phyloP scores from a whole-genome alignment of 306 rosid genomes.

The Urtica urens region DNA sequence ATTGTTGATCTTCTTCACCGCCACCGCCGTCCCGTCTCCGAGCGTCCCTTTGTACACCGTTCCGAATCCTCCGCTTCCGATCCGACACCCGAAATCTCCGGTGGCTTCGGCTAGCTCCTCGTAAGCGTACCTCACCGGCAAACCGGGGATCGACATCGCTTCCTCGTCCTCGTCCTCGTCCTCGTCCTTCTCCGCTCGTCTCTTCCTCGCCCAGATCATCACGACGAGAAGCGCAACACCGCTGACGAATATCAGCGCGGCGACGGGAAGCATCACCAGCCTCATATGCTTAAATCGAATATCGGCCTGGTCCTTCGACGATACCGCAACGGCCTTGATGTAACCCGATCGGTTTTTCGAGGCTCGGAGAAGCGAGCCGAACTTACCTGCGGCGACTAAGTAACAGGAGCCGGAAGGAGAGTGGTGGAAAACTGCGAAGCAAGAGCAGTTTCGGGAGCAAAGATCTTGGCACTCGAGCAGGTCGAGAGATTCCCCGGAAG shows the following conservation, averaged over 20 bases:
- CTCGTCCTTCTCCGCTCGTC: slow-evolving; percentile 1
- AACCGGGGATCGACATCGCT: slow-evolving; percentile 14
- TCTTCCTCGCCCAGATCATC: slow-evolving; percentile 6
- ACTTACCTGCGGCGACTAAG: slow-evolving; percentile 1
- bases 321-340: slow-evolving; percentile 2
- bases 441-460: slow-evolving; percentile 14
- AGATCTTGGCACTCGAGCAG: slow-evolving; percentile 4
- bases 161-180: slow-evolving; percentile 9
- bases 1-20: slow-evolving; percentile 21
- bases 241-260: slow-evolving; percentile 2
- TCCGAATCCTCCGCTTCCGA: slow-evolving; percentile 27
- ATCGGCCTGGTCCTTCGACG: background rate
- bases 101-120: slow-evolving; percentile 16
- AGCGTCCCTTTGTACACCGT: slow-evolving; percentile 18
- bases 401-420: slow-evolving; percentile 12
- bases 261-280: slow-evolving; percentile 6
- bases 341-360: slow-evolving; percentile 7
- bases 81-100: slow-evolving; percentile 11
- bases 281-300: slow-evolving; percentile 1
- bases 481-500: background rate
- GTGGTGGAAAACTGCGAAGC: slow-evolving; percentile 9
- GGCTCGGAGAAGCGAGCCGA: slow-evolving; percentile 3
- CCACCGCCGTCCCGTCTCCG: slow-evolving; percentile 10
- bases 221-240: background rate
- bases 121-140: slow-evolving; percentile 13